Evolutionary conservation across 306 rosid species (phyloP).

Genomic region (Adenanthera pavonina): DNA sequence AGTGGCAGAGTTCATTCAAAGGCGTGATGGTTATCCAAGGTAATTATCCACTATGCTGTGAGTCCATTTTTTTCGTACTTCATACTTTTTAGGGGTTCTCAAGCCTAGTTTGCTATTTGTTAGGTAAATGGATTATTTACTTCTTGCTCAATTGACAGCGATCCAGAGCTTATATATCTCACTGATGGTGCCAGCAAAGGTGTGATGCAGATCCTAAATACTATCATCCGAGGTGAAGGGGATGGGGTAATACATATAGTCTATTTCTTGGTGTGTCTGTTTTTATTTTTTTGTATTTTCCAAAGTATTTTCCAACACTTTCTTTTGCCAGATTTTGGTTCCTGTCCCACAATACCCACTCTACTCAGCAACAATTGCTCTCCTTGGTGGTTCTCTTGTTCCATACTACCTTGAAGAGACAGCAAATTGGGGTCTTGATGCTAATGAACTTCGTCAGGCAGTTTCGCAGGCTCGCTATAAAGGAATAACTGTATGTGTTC

Average conservation of each 20-base stretch:
- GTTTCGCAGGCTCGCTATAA: slow-evolving; percentile 76
- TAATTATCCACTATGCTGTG: slow-evolving; percentile 35
- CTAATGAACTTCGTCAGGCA: slow-evolving; percentile 71
- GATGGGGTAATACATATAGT: slow-evolving; percentile 79
- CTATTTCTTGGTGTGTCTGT: slow-evolving; percentile 11
- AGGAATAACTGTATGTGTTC: slow-evolving; percentile 74
- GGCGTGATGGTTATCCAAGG: slow-evolving; percentile 99
- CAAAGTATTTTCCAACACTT: slow-evolving; percentile 33
- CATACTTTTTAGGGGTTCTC: slow-evolving; percentile 25
- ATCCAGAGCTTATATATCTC: slow-evolving; percentile 93
- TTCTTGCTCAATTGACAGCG: slow-evolving; percentile 61
- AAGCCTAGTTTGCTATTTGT: slow-evolving; percentile 41
- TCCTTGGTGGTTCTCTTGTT: slow-evolving; percentile 92
- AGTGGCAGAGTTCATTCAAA: slow-evolving; percentile 88
- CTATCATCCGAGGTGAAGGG: slow-evolving; percentile 76
- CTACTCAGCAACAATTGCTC: slow-evolving; percentile 90
- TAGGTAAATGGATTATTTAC: slow-evolving; percentile 34
- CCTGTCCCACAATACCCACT: slow-evolving; percentile 99
- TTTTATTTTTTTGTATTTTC: slow-evolving; percentile 29
- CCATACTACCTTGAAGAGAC: slow-evolving; percentile 99
- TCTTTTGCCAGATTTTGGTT: slow-evolving; percentile 79
- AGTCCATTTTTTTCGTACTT: background rate
- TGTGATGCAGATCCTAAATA: slow-evolving; percentile 94
- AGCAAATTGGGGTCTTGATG: slow-evolving; percentile 97
- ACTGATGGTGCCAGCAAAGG: slow-evolving; percentile 99